Conservation (phyloP, 2,329 filamentous ascomycete genomes). For the Fusarium sp. region DNA sequence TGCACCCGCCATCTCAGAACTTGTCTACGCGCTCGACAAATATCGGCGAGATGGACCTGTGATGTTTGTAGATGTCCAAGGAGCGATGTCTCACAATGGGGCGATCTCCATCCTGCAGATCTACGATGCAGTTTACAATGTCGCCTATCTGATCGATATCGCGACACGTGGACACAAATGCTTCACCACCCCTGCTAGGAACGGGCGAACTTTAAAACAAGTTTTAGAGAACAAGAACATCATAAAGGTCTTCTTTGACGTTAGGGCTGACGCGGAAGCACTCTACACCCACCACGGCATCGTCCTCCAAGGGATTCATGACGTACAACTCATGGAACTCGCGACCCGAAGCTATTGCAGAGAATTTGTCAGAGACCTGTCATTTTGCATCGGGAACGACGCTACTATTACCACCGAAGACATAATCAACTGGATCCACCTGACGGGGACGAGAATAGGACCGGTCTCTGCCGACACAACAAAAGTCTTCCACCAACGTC, state of each 20-base stretch:
- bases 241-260: constrained; percentile 2
- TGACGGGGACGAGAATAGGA: too few species aligned
- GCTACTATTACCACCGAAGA: not conserved
- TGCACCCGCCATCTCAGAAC: not conserved
- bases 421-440: too few species aligned
- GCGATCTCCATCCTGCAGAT: constrained; percentile 2
- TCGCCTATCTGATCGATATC: not conserved
- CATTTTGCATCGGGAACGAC: not conserved
- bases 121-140: not conserved
- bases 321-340: constrained; percentile 13
- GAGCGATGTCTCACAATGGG: not conserved
- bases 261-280: not conserved
- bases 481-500: not conserved
- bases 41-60: not conserved
- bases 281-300: not conserved
- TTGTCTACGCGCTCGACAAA: not conserved
- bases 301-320: not conserved
- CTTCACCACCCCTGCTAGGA: not conserved
- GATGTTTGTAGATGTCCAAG: not conserved
- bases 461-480: not conserved
- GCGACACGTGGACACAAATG: not conserved
- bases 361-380: not conserved
- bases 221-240: not conserved
- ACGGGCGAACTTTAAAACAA: not conserved
- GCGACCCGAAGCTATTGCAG: not conserved